Conservation (phyloP, 208 protist species). For the Leptomonas pyrrhocoris region DNA sequence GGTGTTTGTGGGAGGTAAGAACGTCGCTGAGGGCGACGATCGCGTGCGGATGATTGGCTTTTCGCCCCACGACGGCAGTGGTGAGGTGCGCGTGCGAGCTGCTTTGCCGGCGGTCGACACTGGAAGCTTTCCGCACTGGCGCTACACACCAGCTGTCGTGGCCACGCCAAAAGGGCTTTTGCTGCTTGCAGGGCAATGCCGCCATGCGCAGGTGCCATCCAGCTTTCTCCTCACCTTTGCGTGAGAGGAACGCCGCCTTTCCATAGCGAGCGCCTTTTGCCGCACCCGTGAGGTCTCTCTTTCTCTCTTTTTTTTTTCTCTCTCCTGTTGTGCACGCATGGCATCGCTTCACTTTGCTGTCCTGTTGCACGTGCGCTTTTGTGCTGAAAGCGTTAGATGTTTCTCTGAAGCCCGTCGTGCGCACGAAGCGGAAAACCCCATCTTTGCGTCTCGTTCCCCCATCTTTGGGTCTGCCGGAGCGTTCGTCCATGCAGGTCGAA, state of each 20-base stretch:
- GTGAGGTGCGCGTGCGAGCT: constrained; percentile 3
- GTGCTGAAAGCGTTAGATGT: too few relatives aligned
- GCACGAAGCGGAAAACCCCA: too few relatives aligned
- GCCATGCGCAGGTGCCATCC: constrained; percentile 55
- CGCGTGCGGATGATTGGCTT: constrained; percentile 46
- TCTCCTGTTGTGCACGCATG: neutral
- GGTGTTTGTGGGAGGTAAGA: constrained; percentile 72
- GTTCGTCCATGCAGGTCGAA: too few relatives aligned
- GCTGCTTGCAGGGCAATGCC: constrained; percentile 69
- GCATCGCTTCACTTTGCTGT: neutral
- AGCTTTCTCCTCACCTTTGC: constrained; percentile 32
- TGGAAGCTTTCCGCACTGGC: constrained; percentile 54
- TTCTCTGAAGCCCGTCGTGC: too few relatives aligned
- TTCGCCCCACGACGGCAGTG: neutral
- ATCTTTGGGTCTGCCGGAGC: too few relatives aligned
- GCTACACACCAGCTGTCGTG: constrained; percentile 60
- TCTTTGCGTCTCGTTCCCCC: too few relatives aligned
- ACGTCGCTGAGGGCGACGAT: constrained; percentile 62
- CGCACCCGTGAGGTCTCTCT: too few relatives aligned
- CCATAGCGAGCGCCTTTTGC: too few relatives aligned
- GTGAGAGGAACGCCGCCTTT: neutral
- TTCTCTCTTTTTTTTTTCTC: too few relatives aligned
- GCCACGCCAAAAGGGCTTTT: constrained; percentile 43
- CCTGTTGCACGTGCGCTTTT: neutral
- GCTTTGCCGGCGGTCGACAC: constrained; percentile 12